phyloP scores from a whole-genome alignment of 2,329 filamentous ascomycete genomes.

The Cordyceps farinosa region DNA sequence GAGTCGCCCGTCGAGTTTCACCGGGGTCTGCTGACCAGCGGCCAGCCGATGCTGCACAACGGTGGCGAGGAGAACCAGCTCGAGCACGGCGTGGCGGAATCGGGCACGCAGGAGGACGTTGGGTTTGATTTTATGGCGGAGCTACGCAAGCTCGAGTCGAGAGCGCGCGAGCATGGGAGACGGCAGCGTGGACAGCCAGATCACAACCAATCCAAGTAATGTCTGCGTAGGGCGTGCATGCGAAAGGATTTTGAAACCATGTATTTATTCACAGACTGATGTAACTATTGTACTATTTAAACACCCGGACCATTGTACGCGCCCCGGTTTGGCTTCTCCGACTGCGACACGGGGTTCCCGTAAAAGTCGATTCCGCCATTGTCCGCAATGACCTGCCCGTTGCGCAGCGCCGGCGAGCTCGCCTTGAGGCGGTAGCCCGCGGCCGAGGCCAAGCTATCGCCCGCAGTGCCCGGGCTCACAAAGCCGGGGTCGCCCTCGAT shows the following conservation, averaged over 20 bases:
- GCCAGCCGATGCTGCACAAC: conserved; percentile 1
- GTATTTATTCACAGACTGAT: not conserved
- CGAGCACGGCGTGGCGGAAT: conserved; percentile 1
- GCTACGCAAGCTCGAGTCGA: conserved; percentile 18
- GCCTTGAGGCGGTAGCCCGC: conserved; percentile 21
- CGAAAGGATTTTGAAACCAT: not conserved
- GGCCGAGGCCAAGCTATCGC: conserved; percentile 17
- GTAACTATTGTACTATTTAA: not conserved
- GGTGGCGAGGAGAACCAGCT: not conserved
- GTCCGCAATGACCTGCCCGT: conserved; percentile 20
- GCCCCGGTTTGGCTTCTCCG: conserved; percentile 22
- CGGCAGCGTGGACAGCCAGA: not conserved
- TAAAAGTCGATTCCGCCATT: conserved; percentile 25
- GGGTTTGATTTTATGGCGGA: conserved; percentile 19
- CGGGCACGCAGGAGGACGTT: not conserved
- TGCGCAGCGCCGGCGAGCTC: conserved; percentile 21
- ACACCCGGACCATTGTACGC: conserved; percentile 23
- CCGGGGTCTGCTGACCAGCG: not conserved
- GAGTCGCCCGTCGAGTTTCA: conserved; percentile 1
- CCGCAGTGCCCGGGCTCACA: conserved; percentile 17
- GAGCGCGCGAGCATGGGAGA: conserved; percentile 13
- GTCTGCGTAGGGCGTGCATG: not conserved
- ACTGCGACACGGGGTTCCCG: conserved; percentile 20
- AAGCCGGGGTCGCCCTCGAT: conserved; percentile 21
- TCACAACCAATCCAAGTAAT: not conserved